Evolutionary conservation across 2,329 filamentous ascomycete species (phyloP).

Genomic region (Diplodia seriata): DNA sequence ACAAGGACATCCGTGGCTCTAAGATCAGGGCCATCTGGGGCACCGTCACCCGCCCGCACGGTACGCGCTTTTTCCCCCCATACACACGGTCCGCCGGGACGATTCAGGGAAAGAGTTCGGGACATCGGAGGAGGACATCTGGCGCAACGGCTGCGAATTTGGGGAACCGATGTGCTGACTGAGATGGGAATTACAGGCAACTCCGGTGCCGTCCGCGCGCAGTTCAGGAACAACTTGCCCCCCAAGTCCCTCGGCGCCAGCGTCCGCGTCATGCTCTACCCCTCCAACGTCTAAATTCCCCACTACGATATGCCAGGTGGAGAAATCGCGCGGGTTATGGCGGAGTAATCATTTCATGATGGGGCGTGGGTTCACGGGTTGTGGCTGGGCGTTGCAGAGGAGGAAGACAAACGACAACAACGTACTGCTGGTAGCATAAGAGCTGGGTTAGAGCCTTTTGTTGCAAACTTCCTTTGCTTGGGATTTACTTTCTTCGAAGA

Average conservation of each 20-base stretch:
- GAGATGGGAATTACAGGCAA: slow-evolving; percentile 69
- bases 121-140: background rate
- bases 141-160: background rate
- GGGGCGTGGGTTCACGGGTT: background rate
- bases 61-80: slow-evolving; percentile 56
- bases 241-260: slow-evolving; percentile 77
- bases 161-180: background rate
- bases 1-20: slow-evolving; percentile 93
- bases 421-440: slow-evolving; percentile 22
- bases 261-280: slow-evolving; percentile 97
- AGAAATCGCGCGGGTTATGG: background rate
- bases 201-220: slow-evolving; percentile 96
- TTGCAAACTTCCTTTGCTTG: slow-evolving; percentile 12
- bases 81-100: background rate
- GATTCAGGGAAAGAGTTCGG: background rate
- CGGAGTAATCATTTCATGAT: slow-evolving; percentile 2
- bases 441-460: slow-evolving; percentile 2
- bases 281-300: slow-evolving; percentile 86
- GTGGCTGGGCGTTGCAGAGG: background rate
- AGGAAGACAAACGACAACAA: slow-evolving; percentile 1
- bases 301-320: background rate
- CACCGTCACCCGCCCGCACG: slow-evolving; percentile 95
- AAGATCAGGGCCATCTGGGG: slow-evolving; percentile 99
- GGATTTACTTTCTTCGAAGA: slow-evolving; percentile 10
- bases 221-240: slow-evolving; percentile 95